Evolutionary conservation across 2,329 filamentous ascomycete species (phyloP).

Genomic region (Trichoderma sp.): DNA sequence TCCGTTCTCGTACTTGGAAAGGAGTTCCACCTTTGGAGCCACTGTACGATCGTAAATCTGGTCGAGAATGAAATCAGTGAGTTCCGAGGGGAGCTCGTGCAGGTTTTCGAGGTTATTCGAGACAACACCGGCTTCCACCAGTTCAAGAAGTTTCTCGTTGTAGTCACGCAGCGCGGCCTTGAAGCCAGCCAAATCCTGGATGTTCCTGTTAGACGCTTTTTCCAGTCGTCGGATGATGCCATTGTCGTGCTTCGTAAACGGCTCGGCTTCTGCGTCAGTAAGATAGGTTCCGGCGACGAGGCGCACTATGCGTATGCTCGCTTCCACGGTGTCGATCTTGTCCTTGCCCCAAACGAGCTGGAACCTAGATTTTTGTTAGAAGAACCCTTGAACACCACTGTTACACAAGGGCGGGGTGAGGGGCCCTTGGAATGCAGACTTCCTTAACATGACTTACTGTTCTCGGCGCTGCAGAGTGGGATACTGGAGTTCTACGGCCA

Average conservation of each 20-base stretch:
- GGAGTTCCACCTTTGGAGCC: conserved; percentile 79
- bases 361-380: conserved; percentile 34
- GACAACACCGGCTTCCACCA: conserved; percentile 71
- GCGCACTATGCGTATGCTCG: conserved; percentile 70
- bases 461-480: conserved; percentile 72
- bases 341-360: conserved; percentile 78
- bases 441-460: conserved; percentile 49
- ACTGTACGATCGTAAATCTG: conserved; percentile 94
- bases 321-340: conserved; percentile 73
- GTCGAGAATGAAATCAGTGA: conserved; percentile 78
- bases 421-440: not conserved
- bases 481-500: conserved; percentile 75
- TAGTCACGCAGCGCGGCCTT: conserved; percentile 72
- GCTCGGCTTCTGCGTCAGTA: conserved; percentile 65
- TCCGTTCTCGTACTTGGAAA: conserved; percentile 84
- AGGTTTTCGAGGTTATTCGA: conserved; percentile 69
- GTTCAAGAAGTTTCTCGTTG: conserved; percentile 67
- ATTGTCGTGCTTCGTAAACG: conserved; percentile 69
- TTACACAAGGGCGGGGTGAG: not conserved
- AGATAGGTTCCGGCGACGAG: conserved; percentile 77
- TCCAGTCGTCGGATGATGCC: conserved; percentile 78
- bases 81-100: conserved; percentile 68
- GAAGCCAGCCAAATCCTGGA: conserved; percentile 67
- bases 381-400: not conserved
- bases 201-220: conserved; percentile 68